A percentile compares a stretch with the other conserved stretches of the same genome.
Evolutionary conservation across 2,329 filamentous ascomycete genomes (phyloP).

Genomic region (Ambrosiella beaveri): DNA sequence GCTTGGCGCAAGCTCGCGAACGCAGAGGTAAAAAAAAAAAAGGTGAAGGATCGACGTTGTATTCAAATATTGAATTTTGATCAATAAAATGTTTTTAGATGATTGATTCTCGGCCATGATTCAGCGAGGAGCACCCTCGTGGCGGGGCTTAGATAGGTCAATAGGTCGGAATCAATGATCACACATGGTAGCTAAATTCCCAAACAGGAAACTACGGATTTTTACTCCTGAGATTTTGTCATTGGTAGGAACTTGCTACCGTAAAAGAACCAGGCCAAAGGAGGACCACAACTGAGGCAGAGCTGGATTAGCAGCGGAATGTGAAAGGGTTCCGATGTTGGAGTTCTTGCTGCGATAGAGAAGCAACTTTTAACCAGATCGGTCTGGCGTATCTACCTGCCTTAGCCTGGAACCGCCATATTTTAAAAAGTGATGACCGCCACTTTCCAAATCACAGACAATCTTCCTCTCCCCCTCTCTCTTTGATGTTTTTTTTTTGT

Average conservation of each 20-base stretch:
- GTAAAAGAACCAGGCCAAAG: not conserved
- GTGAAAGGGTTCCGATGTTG: conserved; percentile 7
- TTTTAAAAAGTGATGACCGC: conserved; percentile 8
- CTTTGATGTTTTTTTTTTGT: conserved; percentile 3
- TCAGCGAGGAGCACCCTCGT: not conserved
- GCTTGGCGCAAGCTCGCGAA: not conserved
- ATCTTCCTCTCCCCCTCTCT: conserved; percentile 4
- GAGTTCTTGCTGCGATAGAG: conserved; percentile 6
- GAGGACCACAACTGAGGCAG: not conserved
- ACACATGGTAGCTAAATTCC: not conserved
- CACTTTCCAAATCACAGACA: conserved; percentile 3
- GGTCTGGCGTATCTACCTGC: not conserved
- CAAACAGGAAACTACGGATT: not conserved
- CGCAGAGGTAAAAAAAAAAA: not conserved
- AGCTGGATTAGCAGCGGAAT: not conserved
- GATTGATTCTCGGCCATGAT: not conserved
- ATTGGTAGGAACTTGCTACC: not conserved
- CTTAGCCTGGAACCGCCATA: not conserved
- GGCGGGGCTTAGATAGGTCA: not conserved
- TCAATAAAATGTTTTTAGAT: not conserved
- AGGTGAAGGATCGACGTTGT: not conserved
- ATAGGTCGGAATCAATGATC: not conserved
- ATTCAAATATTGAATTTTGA: not conserved
- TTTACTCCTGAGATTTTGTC: not conserved
- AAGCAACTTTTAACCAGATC: not conserved